phyloP scores from a whole-genome alignment of 2,329 filamentous ascomycete species.

The Hymenoscyphus repandus region DNA sequence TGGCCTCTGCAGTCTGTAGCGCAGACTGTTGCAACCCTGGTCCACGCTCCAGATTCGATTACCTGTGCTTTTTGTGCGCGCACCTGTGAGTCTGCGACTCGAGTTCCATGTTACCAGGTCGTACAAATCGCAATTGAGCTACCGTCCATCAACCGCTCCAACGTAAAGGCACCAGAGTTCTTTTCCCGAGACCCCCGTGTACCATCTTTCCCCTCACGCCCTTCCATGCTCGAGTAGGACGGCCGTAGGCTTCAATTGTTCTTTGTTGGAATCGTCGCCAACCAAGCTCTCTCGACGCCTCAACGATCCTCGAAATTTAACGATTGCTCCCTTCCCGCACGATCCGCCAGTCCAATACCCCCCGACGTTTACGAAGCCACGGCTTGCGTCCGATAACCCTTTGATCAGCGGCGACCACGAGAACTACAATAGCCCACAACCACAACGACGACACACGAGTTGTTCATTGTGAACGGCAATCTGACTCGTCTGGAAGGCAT shows the following conservation, averaged over 20 bases:
- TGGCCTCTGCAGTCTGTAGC: constrained; percentile 11
- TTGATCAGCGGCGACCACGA: not conserved
- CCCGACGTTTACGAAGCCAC: not conserved
- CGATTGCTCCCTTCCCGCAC: not conserved
- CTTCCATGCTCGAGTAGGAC: not conserved
- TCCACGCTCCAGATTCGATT: constrained; percentile 9
- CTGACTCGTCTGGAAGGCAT: constrained; percentile 22
- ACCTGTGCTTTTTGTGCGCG: constrained; percentile 4
- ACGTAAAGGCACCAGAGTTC: constrained; percentile 1
- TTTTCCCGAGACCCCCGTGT: constrained; percentile 7
- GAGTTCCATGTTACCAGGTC: constrained; percentile 14
- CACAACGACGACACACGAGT: not conserved
- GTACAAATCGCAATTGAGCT: constrained; percentile 14
- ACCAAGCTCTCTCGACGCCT: no score
- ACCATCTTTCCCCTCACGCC: not conserved
- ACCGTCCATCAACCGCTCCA: not conserved
- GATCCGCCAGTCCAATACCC: not conserved
- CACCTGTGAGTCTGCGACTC: constrained; percentile 6
- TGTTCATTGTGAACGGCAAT: constrained; percentile 7
- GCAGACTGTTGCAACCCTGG: constrained; percentile 11
- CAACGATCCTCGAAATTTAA: not conserved
- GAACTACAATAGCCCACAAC: not conserved
- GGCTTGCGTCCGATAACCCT: not conserved
- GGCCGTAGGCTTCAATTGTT: not conserved
- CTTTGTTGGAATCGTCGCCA: not conserved